Evolutionary conservation across 352 stramenopile species (phyloP).

Genomic region (Bremia lactucae): DNA sequence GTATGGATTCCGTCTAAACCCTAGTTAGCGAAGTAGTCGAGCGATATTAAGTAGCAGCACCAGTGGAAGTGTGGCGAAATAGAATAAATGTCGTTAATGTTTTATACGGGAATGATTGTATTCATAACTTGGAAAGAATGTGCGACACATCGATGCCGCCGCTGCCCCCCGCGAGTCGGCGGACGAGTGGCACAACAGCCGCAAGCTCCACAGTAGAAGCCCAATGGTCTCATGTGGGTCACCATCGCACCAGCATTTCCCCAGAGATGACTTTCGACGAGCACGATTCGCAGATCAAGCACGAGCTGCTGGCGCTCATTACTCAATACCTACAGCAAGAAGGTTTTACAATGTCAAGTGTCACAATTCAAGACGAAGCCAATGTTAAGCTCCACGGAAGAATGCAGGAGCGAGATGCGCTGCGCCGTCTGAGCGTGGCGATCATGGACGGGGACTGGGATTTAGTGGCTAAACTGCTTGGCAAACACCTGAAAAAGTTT

Average conservation of each 20-base stretch:
- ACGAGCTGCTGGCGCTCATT: constrained; percentile 78
- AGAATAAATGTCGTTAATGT: constrained; percentile 1
- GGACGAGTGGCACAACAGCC: constrained; percentile 8
- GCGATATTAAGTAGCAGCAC: constrained; percentile 1
- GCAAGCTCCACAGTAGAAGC: constrained; percentile 2
- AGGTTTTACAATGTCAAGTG: constrained; percentile 67
- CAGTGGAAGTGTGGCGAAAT: constrained; percentile 9
- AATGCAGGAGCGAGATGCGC: constrained; percentile 58
- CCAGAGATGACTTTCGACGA: constrained; percentile 75
- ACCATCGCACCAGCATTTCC: constrained; percentile 75
- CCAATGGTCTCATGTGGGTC: constrained; percentile 68
- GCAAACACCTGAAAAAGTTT: constrained; percentile 77
- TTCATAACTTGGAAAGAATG: constrained; percentile 5
- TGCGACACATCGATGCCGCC: constrained; percentile 18
- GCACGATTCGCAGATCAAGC: constrained; percentile 61
- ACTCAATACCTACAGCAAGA: constrained; percentile 81
- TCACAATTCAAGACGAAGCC: constrained; percentile 81
- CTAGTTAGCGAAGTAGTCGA: neutral
- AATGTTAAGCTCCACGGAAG: constrained; percentile 74
- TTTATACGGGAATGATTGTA: constrained; percentile 1
- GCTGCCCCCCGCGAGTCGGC: constrained; percentile 8
- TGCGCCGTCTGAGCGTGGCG: constrained; percentile 56
- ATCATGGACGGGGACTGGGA: constrained; percentile 84
- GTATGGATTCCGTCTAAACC: neutral
- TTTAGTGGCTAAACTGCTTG: constrained; percentile 67